phyloP scores from a whole-genome alignment of 2,329 filamentous ascomycete genomes.

The Graphilbum fragrans region DNA sequence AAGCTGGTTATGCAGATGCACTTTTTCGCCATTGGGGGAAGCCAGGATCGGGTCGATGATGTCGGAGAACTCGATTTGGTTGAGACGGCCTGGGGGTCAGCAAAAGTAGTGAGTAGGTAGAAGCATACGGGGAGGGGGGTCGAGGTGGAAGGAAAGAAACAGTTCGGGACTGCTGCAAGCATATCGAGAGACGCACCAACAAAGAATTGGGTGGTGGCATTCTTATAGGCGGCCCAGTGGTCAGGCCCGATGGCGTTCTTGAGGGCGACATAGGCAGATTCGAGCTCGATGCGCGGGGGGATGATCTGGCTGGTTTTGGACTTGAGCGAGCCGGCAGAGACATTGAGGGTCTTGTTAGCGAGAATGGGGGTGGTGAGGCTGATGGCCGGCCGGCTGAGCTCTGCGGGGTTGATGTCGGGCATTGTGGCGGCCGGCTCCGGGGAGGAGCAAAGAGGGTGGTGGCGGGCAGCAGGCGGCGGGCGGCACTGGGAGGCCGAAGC shows the following conservation, averaged over 20 bases:
- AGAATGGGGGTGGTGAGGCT: conserved; percentile 47
- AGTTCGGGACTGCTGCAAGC: neutral
- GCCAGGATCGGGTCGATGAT: conserved; percentile 48
- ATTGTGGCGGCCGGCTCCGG: conserved; percentile 24
- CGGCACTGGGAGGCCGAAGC: no score
- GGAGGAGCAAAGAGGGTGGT: neutral
- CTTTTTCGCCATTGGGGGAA: conserved; percentile 43
- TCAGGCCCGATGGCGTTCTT: conserved; percentile 47
- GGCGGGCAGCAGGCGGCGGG: no score
- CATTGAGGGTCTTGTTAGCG: conserved; percentile 43
- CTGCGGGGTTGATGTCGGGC: conserved; percentile 61
- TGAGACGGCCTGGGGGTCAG: conserved; percentile 41
- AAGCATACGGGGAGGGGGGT: neutral
- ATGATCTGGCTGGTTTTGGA: conserved; percentile 51
- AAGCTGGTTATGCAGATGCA: conserved; percentile 57
- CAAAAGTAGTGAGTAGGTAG: neutral
- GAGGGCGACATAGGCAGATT: conserved; percentile 50
- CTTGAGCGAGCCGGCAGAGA: conserved; percentile 38
- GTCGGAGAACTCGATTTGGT: conserved; percentile 47
- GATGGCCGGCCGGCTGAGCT: conserved; percentile 48
- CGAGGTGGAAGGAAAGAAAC: neutral
- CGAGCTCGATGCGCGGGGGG: conserved; percentile 54
- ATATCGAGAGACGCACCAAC: conserved; percentile 40
- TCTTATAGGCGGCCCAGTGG: conserved; percentile 54
- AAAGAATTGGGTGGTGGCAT: conserved; percentile 48